Conservation (phyloP, 768 basidiomycete genomes). For the Xerocomellus intermedius region DNA sequence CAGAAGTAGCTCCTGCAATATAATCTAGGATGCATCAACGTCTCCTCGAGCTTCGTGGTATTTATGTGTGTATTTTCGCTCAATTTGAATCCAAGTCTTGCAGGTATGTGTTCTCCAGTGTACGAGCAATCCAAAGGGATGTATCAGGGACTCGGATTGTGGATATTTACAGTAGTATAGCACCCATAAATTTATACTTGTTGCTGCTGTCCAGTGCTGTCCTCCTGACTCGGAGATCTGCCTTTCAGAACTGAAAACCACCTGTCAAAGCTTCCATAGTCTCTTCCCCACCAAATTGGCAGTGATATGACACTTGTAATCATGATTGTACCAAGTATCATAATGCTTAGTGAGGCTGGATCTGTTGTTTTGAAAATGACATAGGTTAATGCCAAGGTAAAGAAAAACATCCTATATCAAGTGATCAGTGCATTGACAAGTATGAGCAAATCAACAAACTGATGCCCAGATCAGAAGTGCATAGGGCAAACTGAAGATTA, state of each 20-base stretch:
- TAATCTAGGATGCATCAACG: conserved; percentile 53
- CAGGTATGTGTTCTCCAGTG: too few relatives aligned
- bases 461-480: background rate
- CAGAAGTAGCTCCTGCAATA: conserved; percentile 71
- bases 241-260: background rate
- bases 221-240: background rate
- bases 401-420: background rate
- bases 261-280: background rate
- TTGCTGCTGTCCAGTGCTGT: background rate
- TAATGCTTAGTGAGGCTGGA: background rate
- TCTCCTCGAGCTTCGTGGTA: background rate
- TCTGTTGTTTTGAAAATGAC: background rate
- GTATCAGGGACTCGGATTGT: too few relatives aligned
- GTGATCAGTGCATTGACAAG: background rate
- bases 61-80: too few relatives aligned
- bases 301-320: background rate
- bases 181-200: background rate
- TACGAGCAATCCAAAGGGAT: too few relatives aligned
- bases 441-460: background rate
- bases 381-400: background rate
- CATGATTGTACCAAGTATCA: background rate
- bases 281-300: background rate
- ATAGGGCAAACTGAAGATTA: background rate
- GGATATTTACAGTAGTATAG: background rate
- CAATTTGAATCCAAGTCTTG: too few relatives aligned